Evolutionary conservation across 73 alveolate species (phyloP).

Genomic region (Paramecium primaurelia): DNA sequence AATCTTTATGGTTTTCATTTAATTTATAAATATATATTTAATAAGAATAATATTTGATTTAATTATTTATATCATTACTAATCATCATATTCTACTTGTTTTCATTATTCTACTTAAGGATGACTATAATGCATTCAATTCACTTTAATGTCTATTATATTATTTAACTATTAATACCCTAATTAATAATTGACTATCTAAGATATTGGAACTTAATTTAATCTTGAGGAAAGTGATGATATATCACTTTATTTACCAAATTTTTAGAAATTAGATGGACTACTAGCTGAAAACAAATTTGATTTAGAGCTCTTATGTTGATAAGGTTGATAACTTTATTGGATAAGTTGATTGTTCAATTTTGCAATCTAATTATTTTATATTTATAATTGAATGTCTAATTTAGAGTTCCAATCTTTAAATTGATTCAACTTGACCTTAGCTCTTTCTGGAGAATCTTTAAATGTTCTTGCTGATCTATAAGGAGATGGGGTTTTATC

Average conservation of each 20-base stretch:
- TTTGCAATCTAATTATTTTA: neutral
- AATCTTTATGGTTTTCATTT: neutral
- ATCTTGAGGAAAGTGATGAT: neutral
- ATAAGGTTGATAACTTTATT: neutral
- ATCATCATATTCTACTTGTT: neutral
- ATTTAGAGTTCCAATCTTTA: neutral
- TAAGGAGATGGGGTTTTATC: neutral
- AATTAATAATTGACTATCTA: neutral
- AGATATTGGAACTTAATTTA: neutral
- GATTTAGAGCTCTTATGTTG: neutral
- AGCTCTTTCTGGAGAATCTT: neutral
- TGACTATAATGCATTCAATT: neutral
- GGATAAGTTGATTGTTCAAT: neutral
- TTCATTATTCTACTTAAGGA: neutral
- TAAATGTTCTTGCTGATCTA: neutral
- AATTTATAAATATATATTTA: neutral
- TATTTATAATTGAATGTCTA: slow-evolving; percentile 11
- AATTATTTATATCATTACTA: neutral
- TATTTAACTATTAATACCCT: neutral
- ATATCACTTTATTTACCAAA: neutral
- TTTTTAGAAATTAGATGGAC: neutral
- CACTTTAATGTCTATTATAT: neutral
- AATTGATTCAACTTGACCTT: neutral
- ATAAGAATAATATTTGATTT: neutral
- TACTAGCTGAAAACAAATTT: neutral